phyloP scores from a whole-genome alignment of 305 asterid genomes.

The Solanum hybrid region DNA sequence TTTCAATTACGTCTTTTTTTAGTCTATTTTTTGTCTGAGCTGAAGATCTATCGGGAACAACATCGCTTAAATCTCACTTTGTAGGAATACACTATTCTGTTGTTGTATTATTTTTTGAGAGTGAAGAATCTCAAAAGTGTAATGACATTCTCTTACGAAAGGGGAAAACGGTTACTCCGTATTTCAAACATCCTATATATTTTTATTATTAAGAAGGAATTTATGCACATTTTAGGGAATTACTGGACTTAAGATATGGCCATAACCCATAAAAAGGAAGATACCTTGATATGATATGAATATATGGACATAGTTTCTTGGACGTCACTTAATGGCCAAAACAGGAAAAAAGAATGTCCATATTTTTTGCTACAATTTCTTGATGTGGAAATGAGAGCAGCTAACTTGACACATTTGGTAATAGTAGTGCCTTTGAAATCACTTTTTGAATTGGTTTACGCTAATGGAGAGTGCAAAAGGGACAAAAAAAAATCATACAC shows the following conservation, averaged over 20 bases:
- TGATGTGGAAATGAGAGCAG: not conserved
- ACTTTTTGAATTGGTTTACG: not conserved
- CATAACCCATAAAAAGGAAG: not conserved
- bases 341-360: not conserved
- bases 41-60: not conserved
- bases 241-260: not conserved
- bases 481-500: not conserved
- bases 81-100: not conserved
- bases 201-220: not conserved
- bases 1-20: not conserved
- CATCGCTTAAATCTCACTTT: not conserved
- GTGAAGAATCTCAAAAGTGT: not conserved
- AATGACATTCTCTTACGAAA: not conserved
- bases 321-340: not conserved
- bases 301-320: not conserved
- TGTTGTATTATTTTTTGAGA: not conserved
- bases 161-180: not conserved
- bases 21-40: no score
- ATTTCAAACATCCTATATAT: not conserved
- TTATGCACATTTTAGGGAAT: not conserved
- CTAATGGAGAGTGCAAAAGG: not conserved
- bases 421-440: not conserved
- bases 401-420: not conserved
- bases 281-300: not conserved
- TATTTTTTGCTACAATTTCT: not conserved